Evolutionary conservation across 257 asterid genomes (phyloP).

Genomic region (Primulina huaijiensis): DNA sequence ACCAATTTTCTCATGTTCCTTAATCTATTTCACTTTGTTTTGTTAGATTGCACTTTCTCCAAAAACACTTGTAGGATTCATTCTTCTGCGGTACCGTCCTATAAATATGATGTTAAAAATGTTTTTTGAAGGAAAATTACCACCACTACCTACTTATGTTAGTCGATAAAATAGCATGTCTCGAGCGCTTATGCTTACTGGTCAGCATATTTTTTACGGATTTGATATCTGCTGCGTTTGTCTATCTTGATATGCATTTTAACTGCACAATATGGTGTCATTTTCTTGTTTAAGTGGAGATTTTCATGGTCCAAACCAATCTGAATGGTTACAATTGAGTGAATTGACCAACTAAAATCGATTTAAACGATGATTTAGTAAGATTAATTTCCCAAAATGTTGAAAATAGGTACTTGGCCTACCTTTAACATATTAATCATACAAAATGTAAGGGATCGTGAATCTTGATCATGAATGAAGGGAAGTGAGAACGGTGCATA

Average conservation of each 20-base stretch:
- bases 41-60: neutral
- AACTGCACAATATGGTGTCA: neutral
- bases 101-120: neutral
- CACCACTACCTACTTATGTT: neutral
- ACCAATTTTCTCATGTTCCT: conserved; percentile 6
- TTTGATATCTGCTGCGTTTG: too few relatives aligned
- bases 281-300: neutral
- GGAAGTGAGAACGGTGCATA: too few relatives aligned
- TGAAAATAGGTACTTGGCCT: too few relatives aligned
- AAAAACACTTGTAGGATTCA: neutral
- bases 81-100: neutral
- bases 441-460: too few relatives aligned
- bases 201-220: too few relatives aligned
- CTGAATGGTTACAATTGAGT: neutral
- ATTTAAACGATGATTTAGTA: too few relatives aligned
- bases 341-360: neutral
- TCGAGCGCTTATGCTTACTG: too few relatives aligned
- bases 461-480: too few relatives aligned
- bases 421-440: too few relatives aligned
- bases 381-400: too few relatives aligned
- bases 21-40: neutral
- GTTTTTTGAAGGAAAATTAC: neutral
- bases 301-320: neutral
- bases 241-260: neutral
- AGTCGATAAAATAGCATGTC: neutral